A percentile compares a stretch with the other conserved stretches of the same genome.
These are phyloP conservation scores for Boletus sp. DNA, from an alignment of 1,284 basidiomycete species.

Conservation along the genomic window DNA sequence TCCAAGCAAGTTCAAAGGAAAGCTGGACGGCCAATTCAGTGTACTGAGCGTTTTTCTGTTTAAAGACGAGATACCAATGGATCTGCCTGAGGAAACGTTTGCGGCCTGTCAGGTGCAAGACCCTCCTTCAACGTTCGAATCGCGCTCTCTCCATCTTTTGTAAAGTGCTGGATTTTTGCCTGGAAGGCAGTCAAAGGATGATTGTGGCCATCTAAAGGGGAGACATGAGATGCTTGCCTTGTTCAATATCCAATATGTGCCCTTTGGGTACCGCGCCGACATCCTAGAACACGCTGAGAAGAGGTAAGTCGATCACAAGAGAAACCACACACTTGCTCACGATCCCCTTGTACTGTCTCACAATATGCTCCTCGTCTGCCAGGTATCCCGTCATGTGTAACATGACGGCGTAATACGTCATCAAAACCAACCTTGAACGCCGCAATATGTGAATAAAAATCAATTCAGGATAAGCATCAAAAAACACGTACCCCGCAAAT, in stretches of 20 bases:
- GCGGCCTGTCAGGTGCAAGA: constrained; percentile 46
- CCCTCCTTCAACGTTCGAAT: constrained; percentile 60
- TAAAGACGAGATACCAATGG: constrained; percentile 43
- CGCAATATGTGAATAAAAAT: constrained; percentile 30
- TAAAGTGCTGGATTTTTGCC: constrained; percentile 75
- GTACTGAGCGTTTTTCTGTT: not conserved
- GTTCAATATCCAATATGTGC: constrained; percentile 73
- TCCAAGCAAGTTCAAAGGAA: constrained; percentile 76
- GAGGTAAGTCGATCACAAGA: not conserved
- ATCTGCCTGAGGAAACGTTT: constrained; percentile 66
- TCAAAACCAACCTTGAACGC: constrained; percentile 57
- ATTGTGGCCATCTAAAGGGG: not conserved
- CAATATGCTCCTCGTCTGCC: constrained; percentile 61
- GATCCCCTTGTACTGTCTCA: constrained; percentile 59
- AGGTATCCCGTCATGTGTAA: constrained; percentile 69
- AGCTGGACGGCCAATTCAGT: constrained; percentile 39
- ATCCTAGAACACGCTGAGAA: constrained; percentile 34
- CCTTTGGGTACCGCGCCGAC: constrained; percentile 57
- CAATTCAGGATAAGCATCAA: not conserved
- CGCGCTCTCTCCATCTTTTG: constrained; percentile 55
- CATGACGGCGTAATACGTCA: constrained; percentile 73
- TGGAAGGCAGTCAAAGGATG: constrained; percentile 24
- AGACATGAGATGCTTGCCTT: constrained; percentile 37
- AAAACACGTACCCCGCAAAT: constrained; percentile 57
- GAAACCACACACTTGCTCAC: constrained; percentile 48